These are phyloP conservation scores for Phyllosticta citriasiana DNA, from an alignment of 2,329 filamentous ascomycete species.

Conservation along the genomic window DNA sequence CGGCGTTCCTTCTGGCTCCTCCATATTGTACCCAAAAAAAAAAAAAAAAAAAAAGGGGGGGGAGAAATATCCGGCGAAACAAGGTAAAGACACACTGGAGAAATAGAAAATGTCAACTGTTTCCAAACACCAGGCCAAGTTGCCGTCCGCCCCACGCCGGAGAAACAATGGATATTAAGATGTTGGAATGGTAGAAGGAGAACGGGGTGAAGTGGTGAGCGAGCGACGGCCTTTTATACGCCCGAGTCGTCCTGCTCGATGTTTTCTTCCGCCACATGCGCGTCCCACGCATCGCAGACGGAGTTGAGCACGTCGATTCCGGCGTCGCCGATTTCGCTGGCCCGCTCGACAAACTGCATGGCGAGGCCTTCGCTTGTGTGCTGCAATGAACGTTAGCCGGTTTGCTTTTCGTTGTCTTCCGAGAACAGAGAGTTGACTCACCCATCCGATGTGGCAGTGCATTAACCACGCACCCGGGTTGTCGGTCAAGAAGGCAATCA, in stretches of 20 bases:
- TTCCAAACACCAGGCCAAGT: neutral
- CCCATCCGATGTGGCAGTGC: neutral
- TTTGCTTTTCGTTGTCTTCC: neutral
- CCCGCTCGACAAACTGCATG: conserved; percentile 16
- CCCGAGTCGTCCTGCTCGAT: conserved; percentile 19
- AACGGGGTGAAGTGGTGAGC: neutral
- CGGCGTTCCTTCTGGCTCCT: neutral
- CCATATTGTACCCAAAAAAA: neutral
- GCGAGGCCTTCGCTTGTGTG: conserved; percentile 14
- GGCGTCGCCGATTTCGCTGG: conserved; percentile 18
- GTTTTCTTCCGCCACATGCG: conserved; percentile 12
- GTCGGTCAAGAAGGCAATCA: conserved; percentile 42
- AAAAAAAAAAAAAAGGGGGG: too few species aligned
- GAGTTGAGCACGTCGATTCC: conserved; percentile 12
- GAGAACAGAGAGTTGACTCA: neutral
- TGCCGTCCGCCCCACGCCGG: neutral
- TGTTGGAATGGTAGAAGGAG: neutral
- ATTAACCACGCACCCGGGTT: conserved; percentile 38
- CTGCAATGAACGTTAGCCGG: neutral
- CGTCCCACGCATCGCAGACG: conserved; percentile 18
- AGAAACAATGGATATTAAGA: neutral
- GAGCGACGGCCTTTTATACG: conserved; percentile 10
- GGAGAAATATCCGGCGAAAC: neutral
- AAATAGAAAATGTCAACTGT: neutral
- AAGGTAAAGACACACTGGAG: neutral